Percentiles rank a stretch among this genome's conserved stretches.
Evolutionary conservation across 2,329 filamentous ascomycete species (phyloP).

Genomic region (Mollisia scopiformis): DNA sequence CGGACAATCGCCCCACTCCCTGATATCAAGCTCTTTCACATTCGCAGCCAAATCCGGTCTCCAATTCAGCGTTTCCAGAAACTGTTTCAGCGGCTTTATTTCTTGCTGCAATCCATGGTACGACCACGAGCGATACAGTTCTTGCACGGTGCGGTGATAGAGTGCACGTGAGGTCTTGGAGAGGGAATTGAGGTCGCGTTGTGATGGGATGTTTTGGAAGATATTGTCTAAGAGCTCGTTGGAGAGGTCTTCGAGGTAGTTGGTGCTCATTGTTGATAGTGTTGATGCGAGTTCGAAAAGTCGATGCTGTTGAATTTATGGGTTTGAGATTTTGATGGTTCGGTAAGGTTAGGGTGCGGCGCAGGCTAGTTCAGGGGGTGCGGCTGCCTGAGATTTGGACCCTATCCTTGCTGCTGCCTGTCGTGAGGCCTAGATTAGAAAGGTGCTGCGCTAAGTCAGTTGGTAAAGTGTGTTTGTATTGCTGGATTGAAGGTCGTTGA

Average conservation of each 20-base stretch:
- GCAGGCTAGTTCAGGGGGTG: too few relatives aligned
- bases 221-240: slow-evolving; percentile 14
- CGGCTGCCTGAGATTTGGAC: too few relatives aligned
- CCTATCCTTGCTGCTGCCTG: too few relatives aligned
- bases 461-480: too few relatives aligned
- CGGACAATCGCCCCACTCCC: slow-evolving; percentile 15
- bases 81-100: slow-evolving; percentile 2
- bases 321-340: not conserved
- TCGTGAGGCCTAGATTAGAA: too few relatives aligned
- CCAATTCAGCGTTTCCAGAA: slow-evolving; percentile 15
- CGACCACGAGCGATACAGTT: slow-evolving; percentile 13
- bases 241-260: slow-evolving; percentile 8
- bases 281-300: not conserved
- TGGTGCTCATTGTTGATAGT: not conserved
- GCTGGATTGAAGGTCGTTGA: too few relatives aligned
- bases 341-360: too few relatives aligned
- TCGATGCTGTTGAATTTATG: not conserved
- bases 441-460: too few relatives aligned
- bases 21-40: slow-evolving; percentile 18
- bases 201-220: slow-evolving; percentile 6
- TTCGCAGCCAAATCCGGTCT: slow-evolving; percentile 16
- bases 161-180: slow-evolving; percentile 5
- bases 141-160: slow-evolving; percentile 11
- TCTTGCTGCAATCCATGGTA: slow-evolving; percentile 16
- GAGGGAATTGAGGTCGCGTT: slow-evolving; percentile 8